Evolutionary conservation across 129 eudicot genomes (phyloP).

Genomic region (Apium graveolens): DNA sequence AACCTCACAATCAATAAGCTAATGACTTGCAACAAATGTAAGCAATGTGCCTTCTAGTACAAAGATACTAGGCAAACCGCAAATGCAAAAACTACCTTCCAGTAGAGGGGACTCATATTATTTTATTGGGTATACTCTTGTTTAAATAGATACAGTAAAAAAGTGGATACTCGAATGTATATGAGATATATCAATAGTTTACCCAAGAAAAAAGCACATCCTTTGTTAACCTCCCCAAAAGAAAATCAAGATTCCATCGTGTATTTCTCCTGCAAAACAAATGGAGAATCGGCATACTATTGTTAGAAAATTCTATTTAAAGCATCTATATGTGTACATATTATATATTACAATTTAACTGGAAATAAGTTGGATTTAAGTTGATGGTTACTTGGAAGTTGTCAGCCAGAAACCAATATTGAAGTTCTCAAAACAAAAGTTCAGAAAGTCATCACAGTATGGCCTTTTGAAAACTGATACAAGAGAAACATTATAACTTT

Average conservation of each 20-base stretch:
- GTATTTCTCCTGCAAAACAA: slow-evolving; percentile 54
- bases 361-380: slow-evolving; percentile 3
- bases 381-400: slow-evolving; percentile 43
- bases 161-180: neutral
- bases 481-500: slow-evolving; percentile 16
- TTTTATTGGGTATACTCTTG: neutral
- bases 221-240: slow-evolving; percentile 32
- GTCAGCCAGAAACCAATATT: slow-evolving; percentile 85
- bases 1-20: neutral
- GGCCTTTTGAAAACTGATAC: slow-evolving; percentile 83
- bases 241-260: slow-evolving; percentile 50
- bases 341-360: neutral
- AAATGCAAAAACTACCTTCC: neutral
- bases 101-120: neutral
- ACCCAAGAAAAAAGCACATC: slow-evolving; percentile 79
- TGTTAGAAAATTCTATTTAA: neutral
- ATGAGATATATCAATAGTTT: slow-evolving; percentile 11
- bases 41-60: neutral
- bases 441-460: slow-evolving; percentile 70
- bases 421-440: slow-evolving; percentile 74
- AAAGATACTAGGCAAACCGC: neutral
- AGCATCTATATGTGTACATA: neutral
- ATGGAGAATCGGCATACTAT: slow-evolving; percentile 1
- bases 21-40: neutral
- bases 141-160: neutral